Base-by-base conservation (phyloP, 768 basidiomycete species). In the Serendipita vermifera region DNA sequence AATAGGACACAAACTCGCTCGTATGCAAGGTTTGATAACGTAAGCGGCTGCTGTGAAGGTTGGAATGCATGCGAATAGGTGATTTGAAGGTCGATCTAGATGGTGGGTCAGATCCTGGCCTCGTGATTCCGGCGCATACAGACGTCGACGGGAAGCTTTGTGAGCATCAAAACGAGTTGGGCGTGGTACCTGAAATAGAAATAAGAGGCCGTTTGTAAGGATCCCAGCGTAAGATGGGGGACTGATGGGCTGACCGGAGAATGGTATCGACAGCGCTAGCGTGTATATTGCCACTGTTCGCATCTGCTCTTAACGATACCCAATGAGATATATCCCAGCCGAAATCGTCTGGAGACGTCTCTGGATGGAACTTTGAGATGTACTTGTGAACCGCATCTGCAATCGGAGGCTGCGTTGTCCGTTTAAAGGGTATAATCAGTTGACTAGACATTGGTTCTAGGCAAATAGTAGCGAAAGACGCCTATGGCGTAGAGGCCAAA, bases 361-460 rank as follows among this genome's bases (percentile, higher is more conserved):
- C 81, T 1, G 75, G 73, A 65, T 84, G 77, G 35, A 77, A 67
- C 2, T 66, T 62, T n/a, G 73, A 72, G 29, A 94, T 82, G 67
- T 89, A 89, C 38, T 72, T 72, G 33, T 81, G 76, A 0, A 82
- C 73, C 1, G 78, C 67, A 20, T 73, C 68, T 26, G 74, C 75
- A 60, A 90, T 71, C 33, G 77, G 72, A 38, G 81, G 63, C 1
- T 72, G 65, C 57, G 77, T 78, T 0, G 85, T 78, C 66, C 72
- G 79, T 70, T 91, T 91, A 75, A 80, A 79, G 0, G 87, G 86
- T 38, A 92, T 70, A 3, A 72, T 66, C 43, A 91, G 74, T 55
- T 87, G 80, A 67, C 91, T 90, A 51, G 88, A 73, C 88, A 90
- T 89, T 51, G 7, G n/a, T n/a, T n/a, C n/a, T n/a, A n/a, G n/a